These are phyloP conservation scores for Thalassiosira ordinaria DNA, from an alignment of 352 stramenopile species.

Conservation along the genomic window DNA sequence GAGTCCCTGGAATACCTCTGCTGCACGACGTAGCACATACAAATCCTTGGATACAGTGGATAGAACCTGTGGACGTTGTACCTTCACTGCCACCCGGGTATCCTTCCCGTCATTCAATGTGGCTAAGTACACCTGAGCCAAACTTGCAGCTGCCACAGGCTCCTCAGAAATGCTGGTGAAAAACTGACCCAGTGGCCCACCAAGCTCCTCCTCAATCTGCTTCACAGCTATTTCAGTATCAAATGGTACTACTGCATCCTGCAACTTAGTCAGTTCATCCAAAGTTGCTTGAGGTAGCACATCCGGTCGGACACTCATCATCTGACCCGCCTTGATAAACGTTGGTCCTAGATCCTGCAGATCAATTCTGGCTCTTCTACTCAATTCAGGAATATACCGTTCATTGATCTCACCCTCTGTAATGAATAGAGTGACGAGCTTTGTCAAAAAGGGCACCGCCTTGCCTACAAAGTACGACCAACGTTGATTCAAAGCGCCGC, in stretches of 20 bases:
- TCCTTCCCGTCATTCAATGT: conserved; percentile 84
- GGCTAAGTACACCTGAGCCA: conserved; percentile 89
- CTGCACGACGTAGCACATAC: conserved; percentile 87
- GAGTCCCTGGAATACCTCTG: conserved; percentile 88
- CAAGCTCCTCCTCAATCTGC: conserved; percentile 88
- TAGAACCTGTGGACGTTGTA: conserved; percentile 88
- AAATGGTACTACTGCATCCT: conserved; percentile 88
- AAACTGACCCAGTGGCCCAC: conserved; percentile 81
- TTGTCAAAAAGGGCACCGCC: conserved; percentile 87
- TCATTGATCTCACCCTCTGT: conserved; percentile 83
- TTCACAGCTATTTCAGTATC: conserved; percentile 82
- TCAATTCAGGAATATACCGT: conserved; percentile 82
- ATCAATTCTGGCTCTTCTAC: conserved; percentile 83
- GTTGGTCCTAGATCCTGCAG: conserved; percentile 89
- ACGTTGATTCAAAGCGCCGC: conserved; percentile 82
- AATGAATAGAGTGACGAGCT: conserved; percentile 82
- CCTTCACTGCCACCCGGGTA: conserved; percentile 88
- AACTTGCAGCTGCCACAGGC: conserved; percentile 85
- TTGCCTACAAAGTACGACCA: conserved; percentile 88
- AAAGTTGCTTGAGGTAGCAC: conserved; percentile 87
- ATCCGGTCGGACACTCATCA: conserved; percentile 88
- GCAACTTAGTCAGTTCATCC: conserved; percentile 85
- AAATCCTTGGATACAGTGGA: conserved; percentile 88
- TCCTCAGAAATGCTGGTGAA: conserved; percentile 88
- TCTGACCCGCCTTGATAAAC: conserved; percentile 90